Evolutionary conservation across 192 early-diverging fungal genomes (phyloP).

Genomic region (Gaertneriomyces semiglobifer): DNA sequence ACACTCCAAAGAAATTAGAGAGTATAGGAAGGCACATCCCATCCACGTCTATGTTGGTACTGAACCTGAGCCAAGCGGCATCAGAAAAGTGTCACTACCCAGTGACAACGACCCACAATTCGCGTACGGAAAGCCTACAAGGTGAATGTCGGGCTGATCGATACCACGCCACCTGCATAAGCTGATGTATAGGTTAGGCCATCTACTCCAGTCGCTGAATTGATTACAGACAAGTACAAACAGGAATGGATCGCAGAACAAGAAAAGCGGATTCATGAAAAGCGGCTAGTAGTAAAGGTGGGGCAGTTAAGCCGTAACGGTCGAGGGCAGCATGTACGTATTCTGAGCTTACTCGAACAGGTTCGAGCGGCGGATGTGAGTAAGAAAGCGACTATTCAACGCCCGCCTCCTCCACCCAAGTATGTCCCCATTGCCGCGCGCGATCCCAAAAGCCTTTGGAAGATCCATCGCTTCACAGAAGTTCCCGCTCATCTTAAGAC

Average conservation of each 20-base stretch:
- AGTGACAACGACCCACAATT: conserved; percentile 49
- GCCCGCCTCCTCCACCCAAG: background rate
- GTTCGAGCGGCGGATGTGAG: background rate
- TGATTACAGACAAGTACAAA: conserved; percentile 59
- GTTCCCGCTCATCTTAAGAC: conserved; percentile 37
- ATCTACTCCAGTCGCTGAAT: conserved; percentile 48
- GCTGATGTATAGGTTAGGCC: conserved; percentile 35
- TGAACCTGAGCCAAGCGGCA: conserved; percentile 27
- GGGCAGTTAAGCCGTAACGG: background rate
- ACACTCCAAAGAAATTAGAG: conserved; percentile 40
- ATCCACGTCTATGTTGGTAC: conserved; percentile 45
- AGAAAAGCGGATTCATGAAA: conserved; percentile 23
- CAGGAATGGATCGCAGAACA: conserved; percentile 46
- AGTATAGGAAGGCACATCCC: conserved; percentile 47
- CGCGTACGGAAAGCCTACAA: conserved; percentile 57
- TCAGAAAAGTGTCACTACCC: conserved; percentile 44
- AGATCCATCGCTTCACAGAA: conserved; percentile 48
- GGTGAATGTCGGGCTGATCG: conserved; percentile 25
- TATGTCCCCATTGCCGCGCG: conserved; percentile 21
- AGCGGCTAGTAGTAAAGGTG: background rate
- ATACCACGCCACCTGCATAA: background rate
- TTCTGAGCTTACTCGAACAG: background rate
- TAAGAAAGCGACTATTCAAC: background rate
- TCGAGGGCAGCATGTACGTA: background rate
- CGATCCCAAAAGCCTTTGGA: conserved; percentile 47